Base-by-base conservation (phyloP, 2,329 filamentous ascomycete genomes). In the Cyphellophora attinorum region DNA sequence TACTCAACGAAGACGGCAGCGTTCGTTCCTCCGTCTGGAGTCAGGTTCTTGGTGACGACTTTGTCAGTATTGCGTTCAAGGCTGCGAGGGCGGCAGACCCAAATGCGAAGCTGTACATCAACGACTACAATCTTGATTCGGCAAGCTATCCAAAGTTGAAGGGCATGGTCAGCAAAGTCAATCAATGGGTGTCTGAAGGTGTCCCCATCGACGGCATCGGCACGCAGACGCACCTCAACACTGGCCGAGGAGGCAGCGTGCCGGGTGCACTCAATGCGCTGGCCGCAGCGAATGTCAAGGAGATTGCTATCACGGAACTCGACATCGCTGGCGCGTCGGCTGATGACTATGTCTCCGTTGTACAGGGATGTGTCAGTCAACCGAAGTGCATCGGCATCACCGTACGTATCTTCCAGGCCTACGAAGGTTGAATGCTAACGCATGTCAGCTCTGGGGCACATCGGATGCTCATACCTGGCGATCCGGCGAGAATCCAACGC, bases 21-120 rank as follows among this genome's bases (percentile, higher is more conserved):
- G 61, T 80, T 35, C 74, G 79, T 28, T 48, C 60, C 18, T 72
- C 67, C 6, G 75, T 82, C 47, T 85, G 81, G 62, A 79, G 65
- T 48, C 66, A 72, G 16, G 72, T 84, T 2, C 68, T 85, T 4
- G 79, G 80, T 29, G 78, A 83, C 58, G 70, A 72, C 54, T 84
- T 79, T 51, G 73, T 85, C 34, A 62, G 65, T 14, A 79, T 81
- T 48, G 80, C 80, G 21, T 85, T 85, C 60, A 65, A 72, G 34
- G 73, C 80, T 8, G 81, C 81, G 13, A 70, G 72, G 33, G 65
- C 65, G 6, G 79, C 76, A 11, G 81, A 85, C 53, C 77, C 80
- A 2, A 49, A 58, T 37, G 78, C 76, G 3, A 79, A 79, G 58
- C 65, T 85, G 25, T 86, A 82, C 63, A 81, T 85, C 60, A 86